Evolutionary conservation across 2,329 filamentous ascomycete genomes (phyloP).

Genomic region (Colletotrichum orchidophilum): DNA sequence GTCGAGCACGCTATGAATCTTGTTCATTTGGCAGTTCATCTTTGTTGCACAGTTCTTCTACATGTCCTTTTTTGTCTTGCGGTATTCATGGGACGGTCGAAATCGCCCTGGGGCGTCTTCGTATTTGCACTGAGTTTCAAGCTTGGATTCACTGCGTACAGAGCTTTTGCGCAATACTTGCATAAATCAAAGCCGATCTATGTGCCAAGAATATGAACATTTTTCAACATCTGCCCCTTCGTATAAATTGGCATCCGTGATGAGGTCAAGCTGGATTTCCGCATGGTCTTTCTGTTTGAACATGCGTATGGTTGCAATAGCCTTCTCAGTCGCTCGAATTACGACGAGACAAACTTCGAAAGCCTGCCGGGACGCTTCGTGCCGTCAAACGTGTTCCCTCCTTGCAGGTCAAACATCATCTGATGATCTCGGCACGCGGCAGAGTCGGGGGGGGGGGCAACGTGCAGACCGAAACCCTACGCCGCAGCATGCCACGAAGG

Average conservation of each 20-base stretch:
- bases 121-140: neutral
- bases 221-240: neutral
- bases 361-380: neutral
- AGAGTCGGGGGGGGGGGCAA: neutral
- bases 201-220: slow-evolving; percentile 10
- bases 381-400: neutral
- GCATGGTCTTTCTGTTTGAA: no score
- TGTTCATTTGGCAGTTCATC: slow-evolving; percentile 15
- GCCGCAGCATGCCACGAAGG: neutral
- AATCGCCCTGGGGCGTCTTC: slow-evolving; percentile 8
- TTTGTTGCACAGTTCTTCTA: neutral
- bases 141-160: slow-evolving; percentile 20
- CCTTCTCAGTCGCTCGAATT: neutral
- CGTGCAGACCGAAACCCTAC: neutral
- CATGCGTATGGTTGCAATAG: no score
- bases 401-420: slow-evolving; percentile 10
- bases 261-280: neutral
- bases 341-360: neutral
- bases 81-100: slow-evolving; percentile 20
- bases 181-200: slow-evolving; percentile 22
- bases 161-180: slow-evolving; percentile 17
- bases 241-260: neutral
- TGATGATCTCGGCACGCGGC: neutral
- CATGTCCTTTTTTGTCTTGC: slow-evolving; percentile 6
- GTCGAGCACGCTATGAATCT: slow-evolving; percentile 2